Base-by-base conservation (phyloP, 1,284 basidiomycete genomes). In the Apiotrichum sp. region DNA sequence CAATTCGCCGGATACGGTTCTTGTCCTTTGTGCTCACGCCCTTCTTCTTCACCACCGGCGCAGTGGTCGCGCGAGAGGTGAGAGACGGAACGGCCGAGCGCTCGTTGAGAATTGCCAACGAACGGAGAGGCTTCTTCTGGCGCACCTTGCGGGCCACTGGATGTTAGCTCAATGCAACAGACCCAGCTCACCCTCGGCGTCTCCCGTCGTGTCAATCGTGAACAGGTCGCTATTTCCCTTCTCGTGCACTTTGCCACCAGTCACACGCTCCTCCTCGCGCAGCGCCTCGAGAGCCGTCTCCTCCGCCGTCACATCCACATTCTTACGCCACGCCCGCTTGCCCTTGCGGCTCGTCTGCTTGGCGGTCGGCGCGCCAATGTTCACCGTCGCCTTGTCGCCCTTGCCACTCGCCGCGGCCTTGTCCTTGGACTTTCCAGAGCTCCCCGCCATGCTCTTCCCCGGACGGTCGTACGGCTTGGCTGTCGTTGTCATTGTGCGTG, bases 291-390 rank as follows among this genome's bases (percentile, higher is more conserved):
- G 68, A 2, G 82, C 84, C 49, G 80, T 78, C 66, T 93, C 90
- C 41, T 91, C 83, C 40, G 83, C 83, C 32, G 82, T 82, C 45
- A 93, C 81, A 71, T 93, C 84, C 52, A 93, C 84, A 74, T 95
- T 89, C 78, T 96, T 96, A 67, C 93, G 78, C 93, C 93, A 96
- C 53, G 91, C 85, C 58, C 84, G 84, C 77, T 95, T 96, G 49
- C 90, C 88, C 74, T 92, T 96, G 55, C 92, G 79, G 63, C 86
- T 89, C 0, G 83, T 76, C 71, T 93, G 90, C 47, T 80, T 81
- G 65, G 87, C 85, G 1, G 86, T 79, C 0, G 88, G 88, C 4
- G 86, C 87, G 22, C 77, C 77, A 33, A 67, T 47, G 47, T 65
- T 56, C 33, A 50, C 14, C 6, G 64, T 58, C 36, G 59, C 65